Conservation (phyloP, 495 filamentous ascomycete genomes). For the Terfezia boudieri region DNA sequence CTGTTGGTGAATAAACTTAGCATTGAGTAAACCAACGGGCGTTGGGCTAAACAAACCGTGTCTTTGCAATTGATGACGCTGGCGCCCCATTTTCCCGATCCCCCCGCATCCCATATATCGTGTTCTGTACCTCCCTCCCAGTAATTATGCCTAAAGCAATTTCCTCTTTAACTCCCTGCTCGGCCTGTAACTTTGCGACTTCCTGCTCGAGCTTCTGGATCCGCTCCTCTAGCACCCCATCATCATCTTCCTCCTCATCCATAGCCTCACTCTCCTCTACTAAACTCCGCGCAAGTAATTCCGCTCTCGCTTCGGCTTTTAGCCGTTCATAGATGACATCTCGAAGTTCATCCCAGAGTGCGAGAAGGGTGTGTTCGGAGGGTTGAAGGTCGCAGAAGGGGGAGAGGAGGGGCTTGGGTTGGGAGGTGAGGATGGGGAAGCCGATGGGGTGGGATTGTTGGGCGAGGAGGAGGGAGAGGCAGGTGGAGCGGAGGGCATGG, state of each 20-base stretch:
- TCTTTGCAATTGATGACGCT: neutral
- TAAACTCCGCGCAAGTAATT: neutral
- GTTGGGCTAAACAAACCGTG: neutral
- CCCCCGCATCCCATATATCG: neutral
- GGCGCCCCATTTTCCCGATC: neutral
- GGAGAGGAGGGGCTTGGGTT: neutral
- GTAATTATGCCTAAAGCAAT: neutral
- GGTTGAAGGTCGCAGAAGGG: neutral
- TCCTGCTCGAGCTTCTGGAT: neutral
- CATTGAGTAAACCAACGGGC: neutral
- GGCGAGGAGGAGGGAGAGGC: slow-evolving; percentile 13
- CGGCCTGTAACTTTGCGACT: neutral
- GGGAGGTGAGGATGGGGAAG: slow-evolving; percentile 5
- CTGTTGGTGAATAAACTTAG: neutral
- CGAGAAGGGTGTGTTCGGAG: neutral
- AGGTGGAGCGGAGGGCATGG: neutral
- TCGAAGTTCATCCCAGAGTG: neutral
- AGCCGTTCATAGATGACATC: neutral
- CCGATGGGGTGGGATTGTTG: slow-evolving; percentile 15
- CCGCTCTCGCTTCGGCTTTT: neutral
- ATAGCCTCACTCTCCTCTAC: neutral
- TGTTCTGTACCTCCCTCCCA: neutral
- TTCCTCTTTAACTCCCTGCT: neutral
- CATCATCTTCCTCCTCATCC: neutral
- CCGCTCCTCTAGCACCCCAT: neutral